Base-by-base conservation (phyloP, 306 rosid species). In the Oemleria cerasiformis region DNA sequence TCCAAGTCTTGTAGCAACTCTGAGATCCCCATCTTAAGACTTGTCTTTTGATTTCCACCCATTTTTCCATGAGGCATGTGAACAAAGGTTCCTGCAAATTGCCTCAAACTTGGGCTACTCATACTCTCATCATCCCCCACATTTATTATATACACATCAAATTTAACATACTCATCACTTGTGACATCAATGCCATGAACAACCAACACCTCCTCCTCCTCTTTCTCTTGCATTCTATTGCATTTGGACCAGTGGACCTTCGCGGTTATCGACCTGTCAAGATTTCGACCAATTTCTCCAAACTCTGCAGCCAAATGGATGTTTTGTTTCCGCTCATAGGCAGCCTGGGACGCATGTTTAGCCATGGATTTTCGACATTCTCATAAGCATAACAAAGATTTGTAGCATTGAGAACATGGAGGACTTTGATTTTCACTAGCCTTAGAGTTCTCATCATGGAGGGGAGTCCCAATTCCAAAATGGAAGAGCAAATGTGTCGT, bases 391-490 rank as follows among this genome's bases (percentile, higher is more conserved):
- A 78, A 4, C 82, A 40, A 10, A 78, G 54, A 7, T 60, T 73
- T n/a, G 65, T 40, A 16, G 25, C 14, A 5, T 78, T 51, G 8
- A 78, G 55, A 49, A 67, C 61, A 25, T 78, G 74, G 4, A 30
- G 9, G 7, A 78, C 74, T 51, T 73, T 59, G 20, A 73, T 69
- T 47, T 55, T 61, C 47, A 78, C 78, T 1, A 73, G 67, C 9
- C 61, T 40, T 13, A n/a, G 44, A 45, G 51, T 73, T 78, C 60
- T 78, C 78, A n/a, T 78, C 75, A 58, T 78, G 58, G 61, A 13
- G 77, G 74, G 42, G 67, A 59, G 19, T 78, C 82, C 74, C 77
- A 78, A 14, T 40, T 66, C 82, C 82, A 78, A 70, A 65, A 72
- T 7, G 82, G 77, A 14, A 78, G 44, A 41, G 82, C 78, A n/a